A percentile compares a stretch with the other conserved stretches of the same genome.
Evolutionary conservation across 2,329 filamentous ascomycete genomes (phyloP).

Genomic region (Stachybotrys chlorohalonatus): DNA sequence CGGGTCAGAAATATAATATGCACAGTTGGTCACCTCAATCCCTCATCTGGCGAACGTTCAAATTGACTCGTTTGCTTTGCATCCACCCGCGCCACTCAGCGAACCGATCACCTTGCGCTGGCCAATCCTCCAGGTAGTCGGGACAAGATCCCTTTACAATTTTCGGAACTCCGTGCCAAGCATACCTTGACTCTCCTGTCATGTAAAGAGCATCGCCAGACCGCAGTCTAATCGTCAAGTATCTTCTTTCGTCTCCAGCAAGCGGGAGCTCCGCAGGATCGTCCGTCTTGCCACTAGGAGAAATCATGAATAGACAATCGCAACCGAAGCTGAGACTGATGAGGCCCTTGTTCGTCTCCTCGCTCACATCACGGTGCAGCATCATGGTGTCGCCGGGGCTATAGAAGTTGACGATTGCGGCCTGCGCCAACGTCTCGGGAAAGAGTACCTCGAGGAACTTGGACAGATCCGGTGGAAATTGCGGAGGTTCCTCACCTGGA

Average conservation of each 20-base stretch:
- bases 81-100: conserved; percentile 80
- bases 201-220: conserved; percentile 91
- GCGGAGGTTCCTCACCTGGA: conserved; percentile 55
- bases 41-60: conserved; percentile 88
- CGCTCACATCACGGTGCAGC: conserved; percentile 89
- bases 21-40: conserved; percentile 18
- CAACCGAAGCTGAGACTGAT: conserved; percentile 86
- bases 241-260: conserved; percentile 28
- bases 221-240: conserved; percentile 56
- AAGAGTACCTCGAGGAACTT: conserved; percentile 61
- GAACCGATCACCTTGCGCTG: conserved; percentile 45
- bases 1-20: no score
- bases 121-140: conserved; percentile 65
- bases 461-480: conserved; percentile 67
- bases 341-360: conserved; percentile 67
- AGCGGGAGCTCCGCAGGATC: conserved; percentile 11
- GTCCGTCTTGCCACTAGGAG: conserved; percentile 37
- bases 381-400: conserved; percentile 84
- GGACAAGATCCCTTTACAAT: conserved; percentile 76
- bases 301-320: conserved; percentile 80
- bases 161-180: conserved; percentile 93
- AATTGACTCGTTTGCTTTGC: conserved; percentile 74
- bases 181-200: conserved; percentile 70
- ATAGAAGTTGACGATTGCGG: conserved; percentile 92
- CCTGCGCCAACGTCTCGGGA: conserved; percentile 68